Percentiles rank a stretch among this genome's conserved stretches.
Conservation (phyloP, 1,139 yeast genomes). For the Geotrichum carabidarum region DNA sequence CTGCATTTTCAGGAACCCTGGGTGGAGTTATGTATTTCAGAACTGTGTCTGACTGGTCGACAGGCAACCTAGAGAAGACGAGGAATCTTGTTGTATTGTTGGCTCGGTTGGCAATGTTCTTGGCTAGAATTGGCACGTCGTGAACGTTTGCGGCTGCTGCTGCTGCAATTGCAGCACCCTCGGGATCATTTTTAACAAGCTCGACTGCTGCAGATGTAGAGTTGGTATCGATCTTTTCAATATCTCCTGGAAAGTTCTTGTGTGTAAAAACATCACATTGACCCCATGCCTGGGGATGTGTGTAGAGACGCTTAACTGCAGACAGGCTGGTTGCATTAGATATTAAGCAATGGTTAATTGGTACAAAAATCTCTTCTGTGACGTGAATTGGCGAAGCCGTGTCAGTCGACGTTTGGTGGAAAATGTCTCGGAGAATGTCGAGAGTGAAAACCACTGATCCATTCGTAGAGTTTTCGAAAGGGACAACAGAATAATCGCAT, state of each 20-base stretch:
- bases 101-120: constrained; percentile 61
- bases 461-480: constrained; percentile 90
- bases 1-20: constrained; percentile 22
- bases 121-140: constrained; percentile 50
- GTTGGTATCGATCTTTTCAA: constrained; percentile 51
- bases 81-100: constrained; percentile 84
- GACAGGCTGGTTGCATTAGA: constrained; percentile 43
- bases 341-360: constrained; percentile 74
- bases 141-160: constrained; percentile 61
- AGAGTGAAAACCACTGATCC: constrained; percentile 87
- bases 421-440: constrained; percentile 68
- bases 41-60: neutral
- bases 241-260: constrained; percentile 29
- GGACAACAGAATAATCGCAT: constrained; percentile 75
- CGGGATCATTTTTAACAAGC: constrained; percentile 38
- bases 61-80: constrained; percentile 44
- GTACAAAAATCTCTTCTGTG: constrained; percentile 74
- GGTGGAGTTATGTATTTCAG: neutral
- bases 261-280: constrained; percentile 60
- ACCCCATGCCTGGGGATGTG: constrained; percentile 99
- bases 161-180: constrained; percentile 53
- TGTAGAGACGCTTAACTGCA: constrained; percentile 56
- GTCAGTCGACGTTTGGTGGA: constrained; percentile 34
- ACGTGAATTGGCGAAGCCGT: constrained; percentile 33
- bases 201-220: constrained; percentile 87